Base-by-base conservation (phyloP, 2,329 filamentous ascomycete species). In the Drechslera avenae region DNA sequence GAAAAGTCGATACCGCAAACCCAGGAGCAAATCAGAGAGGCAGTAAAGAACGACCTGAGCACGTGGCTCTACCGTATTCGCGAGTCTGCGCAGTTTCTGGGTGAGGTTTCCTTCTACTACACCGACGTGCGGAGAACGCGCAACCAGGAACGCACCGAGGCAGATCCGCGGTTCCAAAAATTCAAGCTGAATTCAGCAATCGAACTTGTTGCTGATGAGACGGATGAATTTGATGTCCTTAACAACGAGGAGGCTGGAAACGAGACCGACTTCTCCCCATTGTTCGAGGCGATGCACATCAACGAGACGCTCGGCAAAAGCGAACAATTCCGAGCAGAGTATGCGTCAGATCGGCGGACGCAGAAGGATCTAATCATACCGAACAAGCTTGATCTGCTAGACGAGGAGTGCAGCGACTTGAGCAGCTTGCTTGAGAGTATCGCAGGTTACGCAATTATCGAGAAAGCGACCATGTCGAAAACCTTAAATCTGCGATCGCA, bases 131-230 rank as follows among this genome's bases (percentile, higher is more conserved):
- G 94, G 36, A 84, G 93, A 57, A 84, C 86, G 18, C 84, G 93
- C 42, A 91, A 96, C 67, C 89, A 91, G 69, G 88, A 95, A 65
- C 84, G 94, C 16, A 84, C 88, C 7, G 89, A 96, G 59, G 82
- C 85, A 16, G 86, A 91, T 53, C 79, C 85, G 0, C 91, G 89
- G 59, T 79, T 97, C 35, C 81, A 82, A 28, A 88, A 89, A 60
- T 97, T 97, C 78, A 95, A 90, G 69, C 78, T 99, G 23, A 99
- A 97, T 71, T 97, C 94, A 7, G 88, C 94, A 2, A 94, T 97
- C 59, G 94, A 99, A 74, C 81, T 97, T 37, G 92, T 97, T 5
- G 92, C 91, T 36, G 94, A 99, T 63, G 94, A 99, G 75, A 89
- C 85, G 50, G 92, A 97, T 67, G 94, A 99, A 69, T 97, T 95